Evolutionary conservation across 192 early-diverging fungal genomes (phyloP).

Genomic region (Umbelopsis isabellina): DNA sequence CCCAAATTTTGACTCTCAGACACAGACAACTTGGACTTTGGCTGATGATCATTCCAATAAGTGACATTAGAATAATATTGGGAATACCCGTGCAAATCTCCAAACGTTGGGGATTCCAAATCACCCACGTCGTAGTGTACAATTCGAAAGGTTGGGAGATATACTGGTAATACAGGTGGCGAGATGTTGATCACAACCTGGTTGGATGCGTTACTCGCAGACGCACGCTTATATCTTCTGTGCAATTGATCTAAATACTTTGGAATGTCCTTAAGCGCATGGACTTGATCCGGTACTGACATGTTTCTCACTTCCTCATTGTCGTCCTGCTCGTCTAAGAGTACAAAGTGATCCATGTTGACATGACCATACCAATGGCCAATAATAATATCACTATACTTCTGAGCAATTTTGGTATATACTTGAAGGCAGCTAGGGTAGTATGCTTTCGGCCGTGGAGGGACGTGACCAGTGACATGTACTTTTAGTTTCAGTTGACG

Average conservation of each 20-base stretch:
- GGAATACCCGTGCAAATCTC: conserved; percentile 39
- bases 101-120: conserved; percentile 29
- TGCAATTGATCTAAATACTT: conserved; percentile 42
- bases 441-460: conserved; percentile 55
- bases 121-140: conserved; percentile 50
- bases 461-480: conserved; percentile 70
- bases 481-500: conserved; percentile 49
- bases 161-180: conserved; percentile 69
- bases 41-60: conserved; percentile 35
- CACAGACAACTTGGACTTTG: not conserved
- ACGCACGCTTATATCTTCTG: conserved; percentile 42
- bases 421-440: conserved; percentile 41
- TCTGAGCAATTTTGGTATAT: conserved; percentile 46
- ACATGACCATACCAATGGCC: conserved; percentile 78
- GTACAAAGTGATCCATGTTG: conserved; percentile 64
- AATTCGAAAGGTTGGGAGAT: conserved; percentile 64
- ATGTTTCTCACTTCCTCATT: not conserved
- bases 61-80: conserved; percentile 50
- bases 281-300: not conserved
- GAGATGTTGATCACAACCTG: conserved; percentile 54
- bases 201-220: conserved; percentile 29
- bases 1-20: too few species aligned
- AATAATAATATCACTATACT: conserved; percentile 54
- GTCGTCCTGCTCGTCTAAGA: conserved; percentile 14
- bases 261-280: not conserved